A percentile compares a stretch with the other conserved stretches of the same genome.
Conservation (phyloP, 805 yeast genomes). For the Ogataea parapolymorpha region DNA sequence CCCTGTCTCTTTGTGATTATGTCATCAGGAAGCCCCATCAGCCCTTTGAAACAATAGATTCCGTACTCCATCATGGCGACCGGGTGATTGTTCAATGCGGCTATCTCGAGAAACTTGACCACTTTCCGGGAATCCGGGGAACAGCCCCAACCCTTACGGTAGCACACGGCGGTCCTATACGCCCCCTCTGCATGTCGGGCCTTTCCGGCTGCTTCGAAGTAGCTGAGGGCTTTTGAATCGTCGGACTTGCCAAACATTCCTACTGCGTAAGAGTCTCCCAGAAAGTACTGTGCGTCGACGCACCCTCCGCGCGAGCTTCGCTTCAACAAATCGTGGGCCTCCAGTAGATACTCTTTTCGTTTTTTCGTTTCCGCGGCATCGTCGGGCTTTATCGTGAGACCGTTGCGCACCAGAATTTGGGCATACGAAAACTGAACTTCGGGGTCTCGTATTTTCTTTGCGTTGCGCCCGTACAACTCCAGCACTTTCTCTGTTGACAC, state of each 20-base stretch:
- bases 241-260: slow-evolving; percentile 83
- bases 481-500: slow-evolving; percentile 55
- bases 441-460: slow-evolving; percentile 81
- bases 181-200: slow-evolving; percentile 91
- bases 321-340: slow-evolving; percentile 52
- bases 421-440: slow-evolving; percentile 87
- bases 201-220: slow-evolving; percentile 89
- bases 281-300: slow-evolving; percentile 84
- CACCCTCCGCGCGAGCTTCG: slow-evolving; percentile 76
- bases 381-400: slow-evolving; percentile 12
- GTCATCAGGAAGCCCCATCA: slow-evolving; percentile 75
- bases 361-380: slow-evolving; percentile 32
- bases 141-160: slow-evolving; percentile 92
- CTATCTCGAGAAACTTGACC: slow-evolving; percentile 74
- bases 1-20: slow-evolving; percentile 77
- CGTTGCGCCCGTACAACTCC: slow-evolving; percentile 82
- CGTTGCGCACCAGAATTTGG: slow-evolving; percentile 57
- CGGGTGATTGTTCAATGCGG: slow-evolving; percentile 89
- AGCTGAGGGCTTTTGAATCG: slow-evolving; percentile 65
- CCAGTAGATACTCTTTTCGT: slow-evolving; percentile 63
- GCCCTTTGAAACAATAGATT: slow-evolving; percentile 74
- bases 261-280: slow-evolving; percentile 86
- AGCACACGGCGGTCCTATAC: slow-evolving; percentile 86
- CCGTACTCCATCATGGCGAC: slow-evolving; percentile 97
- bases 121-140: slow-evolving; percentile 85